These are phyloP conservation scores for Pichia cephalocereana DNA, from an alignment of 805 yeast genomes.

Conservation along the genomic window DNA sequence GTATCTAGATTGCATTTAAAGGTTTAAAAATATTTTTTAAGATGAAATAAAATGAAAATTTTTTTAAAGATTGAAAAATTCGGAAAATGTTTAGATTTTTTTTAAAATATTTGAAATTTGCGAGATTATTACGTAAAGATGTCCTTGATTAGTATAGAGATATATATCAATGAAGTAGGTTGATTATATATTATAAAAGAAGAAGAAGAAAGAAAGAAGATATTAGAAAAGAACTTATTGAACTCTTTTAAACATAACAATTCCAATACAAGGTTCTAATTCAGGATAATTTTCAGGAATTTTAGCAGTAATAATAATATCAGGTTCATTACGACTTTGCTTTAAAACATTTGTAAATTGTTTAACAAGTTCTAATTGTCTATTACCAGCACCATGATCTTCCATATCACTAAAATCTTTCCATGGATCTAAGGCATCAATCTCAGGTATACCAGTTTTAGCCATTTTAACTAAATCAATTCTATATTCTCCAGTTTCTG, in stretches of 20 bases:
- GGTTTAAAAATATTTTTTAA: not conserved
- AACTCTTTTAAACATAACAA: constrained; percentile 13
- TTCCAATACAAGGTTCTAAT: constrained; percentile 16
- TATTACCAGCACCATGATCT: constrained; percentile 7
- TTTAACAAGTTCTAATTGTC: constrained; percentile 9
- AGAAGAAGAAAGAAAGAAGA: too few species aligned
- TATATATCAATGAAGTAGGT: too few species aligned
- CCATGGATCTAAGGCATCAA: constrained; percentile 16
- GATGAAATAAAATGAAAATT: constrained; percentile 1
- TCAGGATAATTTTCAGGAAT: constrained; percentile 10
- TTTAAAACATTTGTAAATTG: constrained; percentile 11
- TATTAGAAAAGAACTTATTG: not conserved
- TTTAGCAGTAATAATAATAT: constrained; percentile 12
- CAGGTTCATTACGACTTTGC: constrained; percentile 19
- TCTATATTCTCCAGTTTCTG: constrained; percentile 7
- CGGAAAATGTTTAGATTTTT: not conserved
- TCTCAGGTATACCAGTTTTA: constrained; percentile 7
- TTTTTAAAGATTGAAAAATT: not conserved
- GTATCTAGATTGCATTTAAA: not conserved
- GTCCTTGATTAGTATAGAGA: too few species aligned
- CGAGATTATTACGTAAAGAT: too few species aligned
- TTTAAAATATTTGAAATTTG: too few species aligned
- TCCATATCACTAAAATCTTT: constrained; percentile 10
- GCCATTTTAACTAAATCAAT: constrained; percentile 9
- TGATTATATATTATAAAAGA: too few species aligned